Evolutionary conservation across 352 stramenopile genomes (phyloP).

Genomic region (Globisporangium parvum): DNA sequence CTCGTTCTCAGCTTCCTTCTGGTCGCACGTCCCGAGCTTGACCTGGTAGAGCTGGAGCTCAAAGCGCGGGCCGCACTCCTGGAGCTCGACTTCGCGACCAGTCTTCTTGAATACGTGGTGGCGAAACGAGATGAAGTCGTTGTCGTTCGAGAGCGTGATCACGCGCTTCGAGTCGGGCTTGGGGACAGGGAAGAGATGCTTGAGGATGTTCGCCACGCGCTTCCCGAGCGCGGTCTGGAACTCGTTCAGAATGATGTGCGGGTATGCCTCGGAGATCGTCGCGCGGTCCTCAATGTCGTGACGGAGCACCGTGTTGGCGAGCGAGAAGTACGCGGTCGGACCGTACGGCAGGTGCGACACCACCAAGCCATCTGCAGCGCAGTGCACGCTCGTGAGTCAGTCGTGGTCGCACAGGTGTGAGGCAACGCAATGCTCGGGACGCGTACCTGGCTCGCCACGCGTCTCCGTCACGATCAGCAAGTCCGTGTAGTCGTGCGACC

Average conservation of each 20-base stretch:
- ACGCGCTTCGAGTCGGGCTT: slow-evolving; percentile 95
- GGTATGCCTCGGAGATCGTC: slow-evolving; percentile 91
- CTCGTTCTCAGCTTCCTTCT: slow-evolving; percentile 99
- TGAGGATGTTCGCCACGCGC: slow-evolving; percentile 96
- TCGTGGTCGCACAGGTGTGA: too few relatives aligned
- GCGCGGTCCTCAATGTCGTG: slow-evolving; percentile 98
- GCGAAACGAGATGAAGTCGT: slow-evolving; percentile 99
- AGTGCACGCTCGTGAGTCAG: neutral
- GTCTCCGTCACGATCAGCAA: slow-evolving; percentile 98
- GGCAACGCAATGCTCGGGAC: too few relatives aligned
- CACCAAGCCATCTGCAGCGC: slow-evolving; percentile 91
- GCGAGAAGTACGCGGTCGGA: slow-evolving; percentile 97
- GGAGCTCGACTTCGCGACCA: slow-evolving; percentile 89
- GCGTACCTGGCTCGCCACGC: slow-evolving; percentile 91
- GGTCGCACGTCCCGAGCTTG: slow-evolving; percentile 97
- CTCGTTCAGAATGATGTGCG: slow-evolving; percentile 96
- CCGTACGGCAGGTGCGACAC: slow-evolving; percentile 98
- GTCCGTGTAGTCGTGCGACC: slow-evolving; percentile 97
- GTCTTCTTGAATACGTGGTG: slow-evolving; percentile 98
- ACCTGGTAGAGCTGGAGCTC: slow-evolving; percentile 98
- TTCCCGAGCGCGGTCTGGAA: slow-evolving; percentile 94
- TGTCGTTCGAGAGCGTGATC: slow-evolving; percentile 97
- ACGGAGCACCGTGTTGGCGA: slow-evolving; percentile 95
- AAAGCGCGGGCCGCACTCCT: slow-evolving; percentile 96
- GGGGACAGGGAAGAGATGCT: slow-evolving; percentile 98